Conservation (phyloP, 2,329 filamentous ascomycete genomes). For the Fusarium udum region DNA sequence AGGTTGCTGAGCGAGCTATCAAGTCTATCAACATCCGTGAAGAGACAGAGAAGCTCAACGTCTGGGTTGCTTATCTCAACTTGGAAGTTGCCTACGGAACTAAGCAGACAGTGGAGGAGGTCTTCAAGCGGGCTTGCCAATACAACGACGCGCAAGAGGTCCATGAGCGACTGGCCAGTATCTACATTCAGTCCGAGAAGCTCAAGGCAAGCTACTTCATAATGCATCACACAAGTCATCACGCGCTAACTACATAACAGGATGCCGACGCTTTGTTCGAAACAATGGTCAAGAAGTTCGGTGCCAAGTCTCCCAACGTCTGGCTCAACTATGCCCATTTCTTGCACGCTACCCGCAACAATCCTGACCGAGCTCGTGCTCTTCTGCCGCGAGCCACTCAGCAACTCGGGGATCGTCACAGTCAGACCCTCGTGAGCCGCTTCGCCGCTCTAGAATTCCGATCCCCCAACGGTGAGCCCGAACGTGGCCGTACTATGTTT, state of each 20-base stretch:
- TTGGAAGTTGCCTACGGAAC: slow-evolving; percentile 90
- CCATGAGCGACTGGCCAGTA: slow-evolving; percentile 88
- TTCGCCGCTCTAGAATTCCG: slow-evolving; percentile 94
- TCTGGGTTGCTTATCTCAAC: slow-evolving; percentile 95
- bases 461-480: slow-evolving; percentile 81
- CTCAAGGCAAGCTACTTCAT: slow-evolving; percentile 70
- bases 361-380: slow-evolving; percentile 77
- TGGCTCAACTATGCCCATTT: slow-evolving; percentile 97
- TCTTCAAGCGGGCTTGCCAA: slow-evolving; percentile 92
- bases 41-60: slow-evolving; percentile 90
- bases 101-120: slow-evolving; percentile 81
- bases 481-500: slow-evolving; percentile 94
- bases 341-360: slow-evolving; percentile 77
- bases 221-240: neutral
- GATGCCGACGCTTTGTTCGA: slow-evolving; percentile 92
- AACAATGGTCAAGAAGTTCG: slow-evolving; percentile 86
- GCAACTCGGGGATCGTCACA: slow-evolving; percentile 75
- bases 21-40: slow-evolving; percentile 91
- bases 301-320: slow-evolving; percentile 79
- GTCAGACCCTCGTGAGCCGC: slow-evolving; percentile 77
- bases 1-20: slow-evolving; percentile 89
- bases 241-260: slow-evolving; percentile 58
- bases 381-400: slow-evolving; percentile 87
- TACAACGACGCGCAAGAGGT: slow-evolving; percentile 93
- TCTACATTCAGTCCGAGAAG: slow-evolving; percentile 93